Evolutionary conservation across 164 flowering plant species (phyloP).

Genomic region (Magnolia sinica): DNA sequence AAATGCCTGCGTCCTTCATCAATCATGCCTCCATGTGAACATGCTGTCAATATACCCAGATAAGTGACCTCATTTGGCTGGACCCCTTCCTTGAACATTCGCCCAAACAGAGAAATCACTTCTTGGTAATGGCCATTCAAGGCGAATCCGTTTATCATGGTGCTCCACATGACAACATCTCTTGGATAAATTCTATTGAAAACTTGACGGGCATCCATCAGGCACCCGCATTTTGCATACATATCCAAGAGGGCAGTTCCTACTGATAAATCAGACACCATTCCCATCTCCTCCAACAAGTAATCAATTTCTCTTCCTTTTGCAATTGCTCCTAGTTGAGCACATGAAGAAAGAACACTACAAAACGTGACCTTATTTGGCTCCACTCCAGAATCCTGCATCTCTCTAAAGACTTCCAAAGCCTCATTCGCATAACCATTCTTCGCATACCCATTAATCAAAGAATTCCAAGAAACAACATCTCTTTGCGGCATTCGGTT

Average conservation of each 20-base stretch:
- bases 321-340: slow-evolving; percentile 20
- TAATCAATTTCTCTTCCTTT: slow-evolving; percentile 15
- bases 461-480: slow-evolving; percentile 27
- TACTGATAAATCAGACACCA: slow-evolving; percentile 19
- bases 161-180: slow-evolving; percentile 24
- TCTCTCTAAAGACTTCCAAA: slow-evolving; percentile 16
- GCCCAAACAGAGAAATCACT: slow-evolving; percentile 18
- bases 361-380: slow-evolving; percentile 17
- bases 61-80: slow-evolving; percentile 21
- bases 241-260: slow-evolving; percentile 24
- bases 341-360: slow-evolving; percentile 13
- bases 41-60: slow-evolving; percentile 19
- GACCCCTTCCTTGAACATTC: slow-evolving; percentile 23
- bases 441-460: slow-evolving; percentile 20
- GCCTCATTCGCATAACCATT: slow-evolving; percentile 21
- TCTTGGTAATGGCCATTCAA: slow-evolving; percentile 19
- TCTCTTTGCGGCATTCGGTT: slow-evolving; percentile 15
- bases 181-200: slow-evolving; percentile 11
- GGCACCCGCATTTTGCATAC: slow-evolving; percentile 23
- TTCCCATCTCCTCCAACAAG: slow-evolving; percentile 8
- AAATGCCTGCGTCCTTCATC: slow-evolving; percentile 19
- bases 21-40: slow-evolving; percentile 26
- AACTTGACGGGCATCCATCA: slow-evolving; percentile 7
- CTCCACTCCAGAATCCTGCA: slow-evolving; percentile 10
- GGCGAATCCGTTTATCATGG: slow-evolving; percentile 27